Base-by-base conservation (phyloP, 2,329 filamentous ascomycete genomes). In the Cladosporium austrohemisphaericum region DNA sequence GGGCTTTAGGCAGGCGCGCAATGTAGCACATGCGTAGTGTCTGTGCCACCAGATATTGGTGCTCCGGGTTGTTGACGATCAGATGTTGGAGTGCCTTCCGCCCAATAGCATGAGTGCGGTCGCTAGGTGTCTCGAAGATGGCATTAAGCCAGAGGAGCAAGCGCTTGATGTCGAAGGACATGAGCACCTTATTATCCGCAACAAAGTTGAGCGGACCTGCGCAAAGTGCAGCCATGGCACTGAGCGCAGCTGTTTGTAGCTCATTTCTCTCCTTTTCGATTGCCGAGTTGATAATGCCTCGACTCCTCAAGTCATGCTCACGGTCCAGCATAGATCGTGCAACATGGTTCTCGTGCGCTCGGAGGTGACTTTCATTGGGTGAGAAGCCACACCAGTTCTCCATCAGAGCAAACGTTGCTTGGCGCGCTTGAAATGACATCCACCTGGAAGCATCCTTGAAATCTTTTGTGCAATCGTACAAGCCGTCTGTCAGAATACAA, bases 361-460 rank as follows among this genome's bases (percentile, higher is more conserved):
- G 81, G 32, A 95, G 87, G 56, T 94, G 87, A 11, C 73, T 76
- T 64, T 94, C 89, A 56, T 96, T 95, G 0, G 91, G 89, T 6
- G 91, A 95, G 66, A 94, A 96, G 2, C 93, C 93, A 65, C 93
- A 98, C 94, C 94, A 98, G 57, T 97, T 92, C 68, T 98, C 93
- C 91, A 98, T 97, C 40, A 98, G 73, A 0, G 91, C 85, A 64
- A 98, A 98, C 0, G 92, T 87, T 4, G 93, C 96, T 65, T 96
- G 95, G 32, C 94, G 79, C 10, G 91, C 88, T 66, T 98, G 93
- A 62, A 98, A 98, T 0, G 93, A 91, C 81, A 98, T 93, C 92
- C 93, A 98, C 25, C 89, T 80, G 4, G 88, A 85, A 1, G 90
- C 86, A 52, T 96, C 88, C 53, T 83, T 84, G 0, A 89, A 89